Evolutionary conservation across 768 basidiomycete genomes (phyloP).

Genomic region (Mycena capillaripes): DNA sequence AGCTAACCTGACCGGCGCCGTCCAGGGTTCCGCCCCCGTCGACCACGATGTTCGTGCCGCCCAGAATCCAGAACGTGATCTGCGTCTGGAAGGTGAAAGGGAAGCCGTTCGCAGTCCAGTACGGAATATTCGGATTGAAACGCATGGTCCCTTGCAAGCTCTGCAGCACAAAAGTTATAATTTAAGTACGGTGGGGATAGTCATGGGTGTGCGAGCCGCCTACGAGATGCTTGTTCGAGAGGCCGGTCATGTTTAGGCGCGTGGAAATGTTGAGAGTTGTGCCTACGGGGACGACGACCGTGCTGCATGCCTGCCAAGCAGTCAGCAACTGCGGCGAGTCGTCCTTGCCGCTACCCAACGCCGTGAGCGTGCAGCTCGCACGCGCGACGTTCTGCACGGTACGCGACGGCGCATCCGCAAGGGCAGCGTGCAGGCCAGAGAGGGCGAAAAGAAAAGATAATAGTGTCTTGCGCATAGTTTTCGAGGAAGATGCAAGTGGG

Average conservation of each 20-base stretch:
- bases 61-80: conserved; percentile 68
- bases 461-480: neutral
- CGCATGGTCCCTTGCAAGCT: conserved; percentile 64
- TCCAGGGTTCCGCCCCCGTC: conserved; percentile 77
- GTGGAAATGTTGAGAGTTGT: conserved; percentile 67
- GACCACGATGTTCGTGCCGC: conserved; percentile 61
- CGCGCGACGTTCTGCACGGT: neutral
- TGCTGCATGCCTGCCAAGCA: conserved; percentile 57
- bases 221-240: conserved; percentile 65
- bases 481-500: neutral
- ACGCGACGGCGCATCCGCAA: neutral
- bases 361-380: conserved; percentile 55
- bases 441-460: conserved; percentile 6
- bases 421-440: neutral
- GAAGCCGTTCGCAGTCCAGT: conserved; percentile 71
- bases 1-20: conserved; percentile 70
- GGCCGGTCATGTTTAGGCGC: conserved; percentile 67
- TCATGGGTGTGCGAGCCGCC: conserved; percentile 21
- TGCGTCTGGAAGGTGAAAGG: conserved; percentile 68
- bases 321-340: conserved; percentile 64
- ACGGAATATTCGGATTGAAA: conserved; percentile 64
- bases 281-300: conserved; percentile 57
- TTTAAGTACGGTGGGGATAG: neutral
- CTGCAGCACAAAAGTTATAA: conserved; percentile 43
- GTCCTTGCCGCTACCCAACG: conserved; percentile 58